Percentiles rank a stretch among this genome's conserved stretches.
Evolutionary conservation across 2,329 filamentous ascomycete genomes (phyloP).

Genomic region (Curvularia hawaiiensis): DNA sequence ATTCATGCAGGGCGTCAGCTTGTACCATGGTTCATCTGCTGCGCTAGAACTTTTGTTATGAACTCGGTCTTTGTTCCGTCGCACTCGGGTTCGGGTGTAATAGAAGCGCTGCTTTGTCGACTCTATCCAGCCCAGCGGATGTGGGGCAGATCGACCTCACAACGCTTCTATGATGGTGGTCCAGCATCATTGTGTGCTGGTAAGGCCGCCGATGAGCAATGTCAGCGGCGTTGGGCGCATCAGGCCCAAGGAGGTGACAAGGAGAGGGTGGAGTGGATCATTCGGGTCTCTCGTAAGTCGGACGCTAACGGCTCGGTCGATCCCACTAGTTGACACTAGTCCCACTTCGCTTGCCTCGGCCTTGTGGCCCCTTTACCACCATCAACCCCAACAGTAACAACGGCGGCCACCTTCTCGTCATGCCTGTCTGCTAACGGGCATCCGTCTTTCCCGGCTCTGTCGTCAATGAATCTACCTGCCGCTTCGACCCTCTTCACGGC

Average conservation of each 20-base stretch:
- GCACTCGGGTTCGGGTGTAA: not conserved
- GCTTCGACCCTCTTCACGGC: not conserved
- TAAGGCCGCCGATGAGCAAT: not conserved
- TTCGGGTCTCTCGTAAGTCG: constrained; percentile 1
- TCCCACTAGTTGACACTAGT: constrained; percentile 6
- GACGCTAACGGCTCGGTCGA: constrained; percentile 18
- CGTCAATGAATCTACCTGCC: not conserved
- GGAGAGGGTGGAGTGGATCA: constrained; percentile 6
- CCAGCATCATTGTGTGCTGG: constrained; percentile 1
- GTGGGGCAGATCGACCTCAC: not conserved
- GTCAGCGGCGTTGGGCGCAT: not conserved
- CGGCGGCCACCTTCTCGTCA: constrained; percentile 7
- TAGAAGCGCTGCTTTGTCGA: not conserved
- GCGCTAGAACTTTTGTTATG: not conserved
- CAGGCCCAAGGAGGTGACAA: constrained; percentile 6
- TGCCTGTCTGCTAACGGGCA: constrained; percentile 1
- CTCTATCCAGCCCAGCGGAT: not conserved
- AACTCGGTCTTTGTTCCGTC: not conserved
- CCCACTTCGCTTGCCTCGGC: constrained; percentile 10
- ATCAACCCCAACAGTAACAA: constrained; percentile 4
- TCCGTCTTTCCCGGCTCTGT: not conserved
- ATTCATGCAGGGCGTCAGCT: constrained; percentile 11
- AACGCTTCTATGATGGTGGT: not conserved
- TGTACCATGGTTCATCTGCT: constrained; percentile 7
- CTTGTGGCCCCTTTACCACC: constrained; percentile 3